A percentile compares a stretch with the other conserved stretches of the same genome.
Conservation (phyloP, 1,284 basidiomycete species). For the Phylloporus sp. region DNA sequence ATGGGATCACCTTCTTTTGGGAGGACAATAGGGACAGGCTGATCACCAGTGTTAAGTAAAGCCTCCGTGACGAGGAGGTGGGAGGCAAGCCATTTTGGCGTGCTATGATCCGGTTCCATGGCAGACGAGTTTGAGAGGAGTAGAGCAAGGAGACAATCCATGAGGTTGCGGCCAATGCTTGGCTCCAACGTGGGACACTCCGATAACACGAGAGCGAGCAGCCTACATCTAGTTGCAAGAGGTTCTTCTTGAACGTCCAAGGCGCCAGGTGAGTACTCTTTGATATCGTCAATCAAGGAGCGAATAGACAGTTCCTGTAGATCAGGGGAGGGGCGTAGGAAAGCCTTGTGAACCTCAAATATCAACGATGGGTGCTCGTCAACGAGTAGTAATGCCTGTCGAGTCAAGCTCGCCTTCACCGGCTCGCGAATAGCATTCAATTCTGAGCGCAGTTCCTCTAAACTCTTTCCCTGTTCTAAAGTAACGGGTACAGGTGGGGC, state of each 20-base stretch:
- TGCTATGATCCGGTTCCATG: constrained; percentile 51
- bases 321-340: constrained; percentile 64
- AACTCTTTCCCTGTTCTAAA: constrained; percentile 47
- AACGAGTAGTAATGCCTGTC: constrained; percentile 76
- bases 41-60: constrained; percentile 76
- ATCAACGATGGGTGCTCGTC: constrained; percentile 88
- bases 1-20: constrained; percentile 74
- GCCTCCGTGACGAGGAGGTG: constrained; percentile 84
- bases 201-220: constrained; percentile 83
- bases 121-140: constrained; percentile 60
- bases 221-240: constrained; percentile 79
- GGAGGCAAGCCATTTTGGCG: constrained; percentile 85
- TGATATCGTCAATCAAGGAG: constrained; percentile 74
- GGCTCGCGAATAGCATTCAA: constrained; percentile 71
- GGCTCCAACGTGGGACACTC: constrained; percentile 67
- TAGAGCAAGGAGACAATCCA: constrained; percentile 68
- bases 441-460: constrained; percentile 66
- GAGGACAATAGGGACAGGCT: constrained; percentile 62
- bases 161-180: constrained; percentile 55
- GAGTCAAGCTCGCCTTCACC: constrained; percentile 67
- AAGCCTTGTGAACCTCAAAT: constrained; percentile 86
- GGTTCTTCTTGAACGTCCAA: constrained; percentile 73
- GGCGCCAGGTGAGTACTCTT: constrained; percentile 65
- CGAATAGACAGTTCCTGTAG: constrained; percentile 66
- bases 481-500: constrained; percentile 8